phyloP scores from a whole-genome alignment of 495 filamentous ascomycete genomes.

The Xylaria acuta region DNA sequence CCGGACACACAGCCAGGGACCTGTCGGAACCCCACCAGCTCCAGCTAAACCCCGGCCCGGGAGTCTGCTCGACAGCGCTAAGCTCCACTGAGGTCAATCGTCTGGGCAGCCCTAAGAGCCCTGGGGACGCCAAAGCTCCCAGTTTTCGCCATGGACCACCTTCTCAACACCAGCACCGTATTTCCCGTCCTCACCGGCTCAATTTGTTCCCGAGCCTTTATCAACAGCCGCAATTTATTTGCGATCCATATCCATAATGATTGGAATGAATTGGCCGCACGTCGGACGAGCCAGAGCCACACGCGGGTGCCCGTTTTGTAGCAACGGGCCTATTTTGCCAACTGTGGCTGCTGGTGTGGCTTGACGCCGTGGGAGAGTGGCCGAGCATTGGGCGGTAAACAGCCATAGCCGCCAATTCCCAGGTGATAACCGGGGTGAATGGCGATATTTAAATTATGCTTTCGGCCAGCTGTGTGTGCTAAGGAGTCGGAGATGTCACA shows the following conservation, averaged over 20 bases:
- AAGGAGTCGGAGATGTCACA: background rate
- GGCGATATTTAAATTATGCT: background rate
- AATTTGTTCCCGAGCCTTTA: background rate
- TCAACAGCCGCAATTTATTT: background rate
- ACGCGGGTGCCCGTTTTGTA: background rate
- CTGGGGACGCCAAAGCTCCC: too few species aligned
- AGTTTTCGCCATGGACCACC: background rate
- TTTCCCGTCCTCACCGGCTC: background rate
- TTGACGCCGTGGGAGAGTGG: background rate
- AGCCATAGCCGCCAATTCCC: background rate
- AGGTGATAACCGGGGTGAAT: background rate
- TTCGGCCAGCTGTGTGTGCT: background rate
- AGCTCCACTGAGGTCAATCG: background rate
- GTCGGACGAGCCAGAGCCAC: background rate
- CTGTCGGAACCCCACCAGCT: background rate
- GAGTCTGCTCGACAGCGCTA: background rate
- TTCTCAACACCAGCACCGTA: background rate
- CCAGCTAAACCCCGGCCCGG: background rate
- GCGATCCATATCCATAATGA: background rate
- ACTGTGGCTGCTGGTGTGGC: constrained; percentile 11
- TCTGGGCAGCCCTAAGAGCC: background rate
- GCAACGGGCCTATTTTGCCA: background rate
- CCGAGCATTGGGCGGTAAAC: background rate
- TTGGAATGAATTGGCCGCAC: background rate
- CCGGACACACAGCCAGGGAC: background rate